phyloP scores from a whole-genome alignment of 345 rosid species.

The Salix arbutifolia region DNA sequence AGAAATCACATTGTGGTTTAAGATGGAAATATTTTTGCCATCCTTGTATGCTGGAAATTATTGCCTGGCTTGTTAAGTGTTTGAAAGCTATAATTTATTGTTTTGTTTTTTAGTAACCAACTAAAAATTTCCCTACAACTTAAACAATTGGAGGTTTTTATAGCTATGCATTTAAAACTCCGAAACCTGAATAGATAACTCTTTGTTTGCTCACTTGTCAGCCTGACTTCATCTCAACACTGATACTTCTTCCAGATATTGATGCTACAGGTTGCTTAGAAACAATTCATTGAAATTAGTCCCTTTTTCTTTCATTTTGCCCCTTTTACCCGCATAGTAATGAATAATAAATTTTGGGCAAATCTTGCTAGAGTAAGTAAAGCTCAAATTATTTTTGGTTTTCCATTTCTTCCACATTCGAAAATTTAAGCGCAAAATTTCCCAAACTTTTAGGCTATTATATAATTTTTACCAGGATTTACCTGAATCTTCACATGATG shows the following conservation, averaged over 20 bases:
- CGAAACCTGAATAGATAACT: not conserved
- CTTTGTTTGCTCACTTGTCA: not conserved
- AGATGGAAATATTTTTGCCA: not conserved
- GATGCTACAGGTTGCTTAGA: not conserved
- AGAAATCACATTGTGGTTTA: not conserved
- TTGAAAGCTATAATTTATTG: not conserved
- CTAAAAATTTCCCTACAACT: too few relatives aligned
- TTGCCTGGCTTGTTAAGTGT: not conserved
- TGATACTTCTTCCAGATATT: not conserved
- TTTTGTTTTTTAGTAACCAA: not conserved
- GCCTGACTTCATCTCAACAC: not conserved
- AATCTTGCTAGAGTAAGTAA: not conserved
- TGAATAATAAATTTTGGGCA: not conserved
- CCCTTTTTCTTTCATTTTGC: not conserved
- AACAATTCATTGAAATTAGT: not conserved
- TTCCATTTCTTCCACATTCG: not conserved
- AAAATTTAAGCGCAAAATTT: not conserved
- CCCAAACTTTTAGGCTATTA: not conserved
- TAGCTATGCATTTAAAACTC: not conserved
- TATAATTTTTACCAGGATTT: not conserved
- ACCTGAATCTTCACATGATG: not conserved
- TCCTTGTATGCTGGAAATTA: not conserved
- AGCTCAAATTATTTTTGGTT: not conserved
- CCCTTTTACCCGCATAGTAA: not conserved
- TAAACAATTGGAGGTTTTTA: not conserved